Evolutionary conservation across 1,139 yeast species (phyloP), one percentile per base, ranked within the genome.

Genomic region (Geotrichum siamense): DNA sequence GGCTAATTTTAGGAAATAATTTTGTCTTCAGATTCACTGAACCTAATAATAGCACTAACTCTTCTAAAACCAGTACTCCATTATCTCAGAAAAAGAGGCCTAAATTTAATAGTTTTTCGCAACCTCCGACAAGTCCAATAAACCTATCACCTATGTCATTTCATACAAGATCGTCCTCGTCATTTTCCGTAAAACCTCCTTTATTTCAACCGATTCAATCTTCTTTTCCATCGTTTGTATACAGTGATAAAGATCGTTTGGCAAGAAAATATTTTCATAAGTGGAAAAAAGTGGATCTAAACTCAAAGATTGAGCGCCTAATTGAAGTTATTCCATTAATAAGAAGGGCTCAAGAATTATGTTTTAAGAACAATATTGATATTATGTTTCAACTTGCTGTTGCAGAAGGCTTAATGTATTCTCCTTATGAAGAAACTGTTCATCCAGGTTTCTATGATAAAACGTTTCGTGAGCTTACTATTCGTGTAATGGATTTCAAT

Each of bases 1-100:
- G 54, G 4, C 42, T 60, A 5, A 49, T 52, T 9, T 39, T 60
- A 8, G 63, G 62, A 5, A 53, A 53, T 10, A 41, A 48, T 6
- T 58, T 57, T 27, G 44, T 57, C 1, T 60, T 60, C 34, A 43
- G 63, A 15, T 60, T 56, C 42, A 55, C 50, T 30, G 50, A 59
- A 34, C 62, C 62, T 1, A 51, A n/a, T n/a, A n/a, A n/a, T n/a
- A n/a, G n/a, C n/a, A n/a, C n/a, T n/a, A n/a, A n/a, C n/a, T n/a
- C n/a, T n/a, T n/a, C n/a, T n/a, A n/a, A n/a, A n/a, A n/a, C n/a
- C n/a, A n/a, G n/a, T n/a, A n/a, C n/a, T n/a, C n/a, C n/a, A n/a
- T n/a, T n/a, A n/a, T n/a, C n/a, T n/a, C n/a, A n/a, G n/a, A n/a
- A n/a, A n/a, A n/a, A n/a, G n/a, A n/a, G n/a, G n/a, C n/a, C n/a